These are phyloP conservation scores for Crucibulum laeve DNA, from an alignment of 768 basidiomycete genomes.

Conservation along the genomic window DNA sequence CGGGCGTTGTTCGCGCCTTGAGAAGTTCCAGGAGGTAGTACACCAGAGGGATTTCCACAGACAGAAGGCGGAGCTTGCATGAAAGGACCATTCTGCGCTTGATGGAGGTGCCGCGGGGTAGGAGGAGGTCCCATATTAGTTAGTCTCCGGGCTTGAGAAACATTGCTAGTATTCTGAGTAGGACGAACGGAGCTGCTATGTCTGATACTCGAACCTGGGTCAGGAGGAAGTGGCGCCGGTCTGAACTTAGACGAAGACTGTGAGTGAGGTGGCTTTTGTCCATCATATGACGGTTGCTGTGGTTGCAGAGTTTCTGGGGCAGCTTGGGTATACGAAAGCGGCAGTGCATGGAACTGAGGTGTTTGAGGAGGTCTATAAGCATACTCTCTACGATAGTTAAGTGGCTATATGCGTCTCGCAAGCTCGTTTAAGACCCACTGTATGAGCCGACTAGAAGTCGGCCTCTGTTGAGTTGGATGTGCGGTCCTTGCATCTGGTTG, in stretches of 20 bases:
- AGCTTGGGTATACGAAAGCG: constrained; percentile 37
- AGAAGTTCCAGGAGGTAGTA: too few species aligned
- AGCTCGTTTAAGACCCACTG: constrained; percentile 27
- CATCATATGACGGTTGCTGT: constrained; percentile 14
- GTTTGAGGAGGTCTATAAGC: constrained; percentile 53
- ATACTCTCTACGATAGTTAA: constrained; percentile 47
- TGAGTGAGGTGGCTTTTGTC: not conserved
- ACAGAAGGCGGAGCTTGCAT: not conserved
- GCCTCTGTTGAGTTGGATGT: constrained; percentile 25
- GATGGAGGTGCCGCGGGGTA: constrained; percentile 36
- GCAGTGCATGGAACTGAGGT: constrained; percentile 32
- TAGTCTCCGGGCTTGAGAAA: constrained; percentile 16
- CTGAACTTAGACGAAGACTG: not conserved
- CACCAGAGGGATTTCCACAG: not conserved
- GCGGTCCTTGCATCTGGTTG: not conserved
- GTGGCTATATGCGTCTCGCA: constrained; percentile 16
- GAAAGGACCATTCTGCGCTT: not conserved
- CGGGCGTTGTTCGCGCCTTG: too few species aligned
- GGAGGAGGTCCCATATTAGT: constrained; percentile 50
- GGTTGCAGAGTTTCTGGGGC: constrained; percentile 35
- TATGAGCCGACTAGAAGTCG: constrained; percentile 45
- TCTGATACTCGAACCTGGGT: not conserved
- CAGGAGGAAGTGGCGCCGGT: not conserved
- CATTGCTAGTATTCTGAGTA: constrained; percentile 8
- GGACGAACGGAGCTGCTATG: constrained; percentile 3